Conservation (phyloP, 352 stramenopile species). For the Globisporangium ultimum region DNA sequence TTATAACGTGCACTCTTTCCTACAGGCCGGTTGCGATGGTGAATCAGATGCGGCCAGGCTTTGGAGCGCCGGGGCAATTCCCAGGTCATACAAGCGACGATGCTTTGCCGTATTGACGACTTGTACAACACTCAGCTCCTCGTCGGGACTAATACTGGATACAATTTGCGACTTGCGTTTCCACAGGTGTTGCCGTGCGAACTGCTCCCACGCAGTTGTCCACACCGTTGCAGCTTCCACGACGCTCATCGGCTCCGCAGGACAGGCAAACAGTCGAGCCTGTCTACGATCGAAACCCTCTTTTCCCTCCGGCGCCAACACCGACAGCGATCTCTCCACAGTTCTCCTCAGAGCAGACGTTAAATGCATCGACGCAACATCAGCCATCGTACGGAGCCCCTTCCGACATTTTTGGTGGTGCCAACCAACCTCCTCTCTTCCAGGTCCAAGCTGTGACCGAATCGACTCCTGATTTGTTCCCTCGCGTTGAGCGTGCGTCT, state of each 20-base stretch:
- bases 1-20: neutral
- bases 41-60: conserved; percentile 23
- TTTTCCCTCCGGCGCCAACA: conserved; percentile 4
- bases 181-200: conserved; percentile 34
- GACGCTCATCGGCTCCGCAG: conserved; percentile 25
- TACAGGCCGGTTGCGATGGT: conserved; percentile 29
- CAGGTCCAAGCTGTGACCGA: conserved; percentile 22
- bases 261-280: conserved; percentile 13
- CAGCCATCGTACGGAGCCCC: conserved; percentile 11
- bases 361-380: conserved; percentile 2
- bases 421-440: conserved; percentile 19
- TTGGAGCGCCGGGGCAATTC: conserved; percentile 18
- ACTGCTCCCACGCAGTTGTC: conserved; percentile 51
- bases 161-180: neutral
- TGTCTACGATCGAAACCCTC: conserved; percentile 1
- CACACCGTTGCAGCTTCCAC: conserved; percentile 46
- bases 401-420: conserved; percentile 13
- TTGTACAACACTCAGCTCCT: neutral
- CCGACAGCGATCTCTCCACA: conserved; percentile 5
- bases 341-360: neutral
- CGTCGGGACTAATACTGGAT: neutral
- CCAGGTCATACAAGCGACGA: too few relatives aligned
- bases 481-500: conserved; percentile 18
- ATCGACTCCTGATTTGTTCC: conserved; percentile 22
- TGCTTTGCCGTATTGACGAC: neutral